These are phyloP conservation scores for Pseudopithomyces chartarum DNA, from an alignment of 2,329 filamentous ascomycete genomes.

Conservation along the genomic window DNA sequence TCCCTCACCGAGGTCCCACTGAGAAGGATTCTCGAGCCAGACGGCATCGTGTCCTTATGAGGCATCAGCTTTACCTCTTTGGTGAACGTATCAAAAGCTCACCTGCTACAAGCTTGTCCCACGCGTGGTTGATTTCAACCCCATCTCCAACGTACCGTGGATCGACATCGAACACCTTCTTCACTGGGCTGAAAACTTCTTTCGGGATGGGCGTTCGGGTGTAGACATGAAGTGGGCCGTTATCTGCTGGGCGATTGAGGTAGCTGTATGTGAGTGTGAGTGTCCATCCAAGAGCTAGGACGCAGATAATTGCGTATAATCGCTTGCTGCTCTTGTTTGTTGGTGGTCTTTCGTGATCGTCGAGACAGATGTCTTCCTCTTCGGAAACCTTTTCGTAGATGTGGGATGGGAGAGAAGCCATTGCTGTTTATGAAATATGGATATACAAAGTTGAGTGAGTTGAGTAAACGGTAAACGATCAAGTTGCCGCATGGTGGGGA, in stretches of 20 bases:
- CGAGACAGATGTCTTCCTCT: not conserved
- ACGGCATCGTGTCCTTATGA: not conserved
- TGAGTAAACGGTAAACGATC: too few species aligned
- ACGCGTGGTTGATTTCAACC: not conserved
- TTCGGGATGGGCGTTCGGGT: not conserved
- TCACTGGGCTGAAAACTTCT: not conserved
- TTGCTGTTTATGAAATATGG: too few species aligned
- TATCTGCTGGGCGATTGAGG: not conserved
- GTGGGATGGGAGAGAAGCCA: not conserved
- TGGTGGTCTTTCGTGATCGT: not conserved
- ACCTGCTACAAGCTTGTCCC: not conserved
- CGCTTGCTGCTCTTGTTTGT: not conserved
- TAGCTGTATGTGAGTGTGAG: not conserved
- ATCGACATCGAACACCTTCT: not conserved
- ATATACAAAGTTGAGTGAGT: too few species aligned
- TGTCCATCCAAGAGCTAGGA: not conserved
- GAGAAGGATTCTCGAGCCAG: not conserved
- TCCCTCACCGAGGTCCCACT: not conserved
- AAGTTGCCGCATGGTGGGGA: too few species aligned
- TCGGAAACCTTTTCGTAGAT: not conserved
- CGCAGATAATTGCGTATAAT: not conserved
- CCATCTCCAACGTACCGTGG: not conserved
- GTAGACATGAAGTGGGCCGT: not conserved
- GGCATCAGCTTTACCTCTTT: not conserved
- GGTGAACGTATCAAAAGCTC: not conserved